phyloP scores from a whole-genome alignment of 371 early-diverging fungal species.

The Circinella minor region DNA sequence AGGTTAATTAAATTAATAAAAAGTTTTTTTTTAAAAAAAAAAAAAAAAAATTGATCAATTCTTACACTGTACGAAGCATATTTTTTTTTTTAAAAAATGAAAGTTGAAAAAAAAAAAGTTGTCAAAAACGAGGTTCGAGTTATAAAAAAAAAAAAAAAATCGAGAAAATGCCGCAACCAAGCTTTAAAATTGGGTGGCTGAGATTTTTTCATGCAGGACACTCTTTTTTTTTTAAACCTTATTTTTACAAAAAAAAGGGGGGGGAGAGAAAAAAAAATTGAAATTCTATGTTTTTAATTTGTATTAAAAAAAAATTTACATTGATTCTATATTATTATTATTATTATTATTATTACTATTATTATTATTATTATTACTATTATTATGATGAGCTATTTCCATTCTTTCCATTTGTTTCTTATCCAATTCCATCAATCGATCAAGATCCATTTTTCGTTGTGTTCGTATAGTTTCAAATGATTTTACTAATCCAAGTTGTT shows the following conservation, averaged over 20 bases:
- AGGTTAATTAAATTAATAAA: neutral
- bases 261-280: too few relatives aligned
- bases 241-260: too few relatives aligned
- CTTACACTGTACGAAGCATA: constrained; percentile 61
- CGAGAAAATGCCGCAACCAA: too few relatives aligned
- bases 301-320: too few relatives aligned
- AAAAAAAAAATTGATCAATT: neutral
- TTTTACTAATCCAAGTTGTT: constrained; percentile 36
- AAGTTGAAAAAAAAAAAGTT: neutral
- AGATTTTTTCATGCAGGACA: too few relatives aligned
- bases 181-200: too few relatives aligned
- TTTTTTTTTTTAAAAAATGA: neutral
- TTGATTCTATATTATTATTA: too few relatives aligned
- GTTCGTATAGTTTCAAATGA: constrained; percentile 32
- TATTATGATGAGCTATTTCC: neutral
- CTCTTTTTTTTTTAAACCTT: too few relatives aligned
- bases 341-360: too few relatives aligned
- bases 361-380: too few relatives aligned
- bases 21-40: neutral
- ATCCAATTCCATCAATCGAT: constrained; percentile 29
- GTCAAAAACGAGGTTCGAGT: neutral
- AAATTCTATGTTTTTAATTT: too few relatives aligned
- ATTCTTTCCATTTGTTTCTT: constrained; percentile 14
- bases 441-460: constrained; percentile 37
- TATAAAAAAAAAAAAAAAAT: neutral